Conservation (phyloP, 768 basidiomycete species). For the Lactarius quietus region DNA sequence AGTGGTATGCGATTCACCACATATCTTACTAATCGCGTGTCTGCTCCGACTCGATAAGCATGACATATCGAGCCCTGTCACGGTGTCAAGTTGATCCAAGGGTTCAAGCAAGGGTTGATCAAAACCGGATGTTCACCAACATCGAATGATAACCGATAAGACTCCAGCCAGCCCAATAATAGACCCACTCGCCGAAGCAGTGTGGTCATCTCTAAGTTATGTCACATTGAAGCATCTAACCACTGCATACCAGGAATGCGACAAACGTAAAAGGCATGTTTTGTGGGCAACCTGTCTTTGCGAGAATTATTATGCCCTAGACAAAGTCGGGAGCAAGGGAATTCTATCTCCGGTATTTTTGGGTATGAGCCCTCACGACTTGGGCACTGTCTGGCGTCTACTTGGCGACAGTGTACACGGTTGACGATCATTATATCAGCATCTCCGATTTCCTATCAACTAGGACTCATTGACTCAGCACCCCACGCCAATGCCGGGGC, state of each 20-base stretch:
- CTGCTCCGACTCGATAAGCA: background rate
- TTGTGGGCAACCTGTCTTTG: background rate
- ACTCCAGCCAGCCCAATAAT: background rate
- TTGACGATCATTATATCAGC: background rate
- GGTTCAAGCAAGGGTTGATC: background rate
- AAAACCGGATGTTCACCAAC: background rate
- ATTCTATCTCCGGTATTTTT: background rate
- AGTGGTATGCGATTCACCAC: background rate
- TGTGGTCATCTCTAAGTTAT: background rate
- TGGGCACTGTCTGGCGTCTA: background rate
- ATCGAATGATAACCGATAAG: background rate
- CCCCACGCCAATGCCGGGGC: background rate
- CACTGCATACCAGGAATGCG: no score
- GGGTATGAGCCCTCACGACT: background rate
- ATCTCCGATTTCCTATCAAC: slow-evolving; percentile 12
- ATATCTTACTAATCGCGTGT: background rate
- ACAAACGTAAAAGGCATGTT: background rate
- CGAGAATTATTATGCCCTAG: background rate
- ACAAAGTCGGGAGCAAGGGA: background rate
- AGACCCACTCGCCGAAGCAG: background rate
- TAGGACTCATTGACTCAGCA: slow-evolving; percentile 6
- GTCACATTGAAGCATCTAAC: background rate
- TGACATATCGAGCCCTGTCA: no score
- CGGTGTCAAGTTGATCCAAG: no score
- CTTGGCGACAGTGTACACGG: background rate